Evolutionary conservation across 495 filamentous ascomycete species (phyloP).

Genomic region (Neurospora terricola): DNA sequence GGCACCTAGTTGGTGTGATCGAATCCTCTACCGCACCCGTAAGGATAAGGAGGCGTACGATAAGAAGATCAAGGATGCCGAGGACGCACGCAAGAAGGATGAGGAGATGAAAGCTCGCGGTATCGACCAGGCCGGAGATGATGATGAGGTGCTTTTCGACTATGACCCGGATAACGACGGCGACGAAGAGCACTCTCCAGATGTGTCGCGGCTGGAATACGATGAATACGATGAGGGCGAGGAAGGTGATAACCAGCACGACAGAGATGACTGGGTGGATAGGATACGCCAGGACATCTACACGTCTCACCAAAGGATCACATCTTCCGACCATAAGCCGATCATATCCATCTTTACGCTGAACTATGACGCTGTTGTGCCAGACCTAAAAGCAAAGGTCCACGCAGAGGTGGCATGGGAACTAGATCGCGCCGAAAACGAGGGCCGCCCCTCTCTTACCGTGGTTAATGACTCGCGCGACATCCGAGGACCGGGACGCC

Average conservation of each 20-base stretch:
- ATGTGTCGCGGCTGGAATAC: constrained; percentile 39
- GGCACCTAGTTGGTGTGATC: constrained; percentile 94
- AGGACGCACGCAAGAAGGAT: constrained; percentile 59
- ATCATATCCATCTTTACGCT: constrained; percentile 70
- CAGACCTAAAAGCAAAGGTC: constrained; percentile 69
- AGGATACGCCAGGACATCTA: constrained; percentile 63
- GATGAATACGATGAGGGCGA: constrained; percentile 50
- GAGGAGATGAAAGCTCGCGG: constrained; percentile 77
- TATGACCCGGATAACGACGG: constrained; percentile 78
- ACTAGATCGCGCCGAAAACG: constrained; percentile 87
- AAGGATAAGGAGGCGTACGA: constrained; percentile 63
- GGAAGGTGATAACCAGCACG: constrained; percentile 30
- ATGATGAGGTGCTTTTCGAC: constrained; percentile 81
- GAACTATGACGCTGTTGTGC: constrained; percentile 73
- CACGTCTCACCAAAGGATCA: constrained; percentile 74
- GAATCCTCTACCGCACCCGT: constrained; percentile 78
- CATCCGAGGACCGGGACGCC: constrained; percentile 8
- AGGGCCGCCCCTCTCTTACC: constrained; percentile 73
- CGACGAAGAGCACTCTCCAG: constrained; percentile 24
- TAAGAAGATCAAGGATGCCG: constrained; percentile 51
- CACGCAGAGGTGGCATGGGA: constrained; percentile 82
- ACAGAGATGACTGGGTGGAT: constrained; percentile 49
- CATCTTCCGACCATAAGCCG: constrained; percentile 95
- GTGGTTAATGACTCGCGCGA: constrained; percentile 60
- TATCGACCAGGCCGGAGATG: constrained; percentile 61